These are phyloP conservation scores for Apiospora phragmitis DNA, from an alignment of 2,329 filamentous ascomycete genomes.

Conservation along the genomic window DNA sequence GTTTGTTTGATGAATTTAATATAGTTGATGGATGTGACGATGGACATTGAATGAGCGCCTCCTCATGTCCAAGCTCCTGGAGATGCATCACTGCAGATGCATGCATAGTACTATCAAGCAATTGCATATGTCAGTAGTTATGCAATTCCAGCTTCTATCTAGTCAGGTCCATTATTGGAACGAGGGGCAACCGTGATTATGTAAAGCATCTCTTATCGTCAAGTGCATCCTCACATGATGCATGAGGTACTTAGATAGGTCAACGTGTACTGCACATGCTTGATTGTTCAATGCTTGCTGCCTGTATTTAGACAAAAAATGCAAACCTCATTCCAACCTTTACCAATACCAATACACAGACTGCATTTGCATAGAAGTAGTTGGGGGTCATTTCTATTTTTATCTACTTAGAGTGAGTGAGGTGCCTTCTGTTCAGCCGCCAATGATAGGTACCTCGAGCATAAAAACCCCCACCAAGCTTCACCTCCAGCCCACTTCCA, in stretches of 20 bases:
- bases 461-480: conserved; percentile 4
- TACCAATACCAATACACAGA: neutral
- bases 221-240: neutral
- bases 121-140: neutral
- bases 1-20: neutral
- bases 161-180: neutral
- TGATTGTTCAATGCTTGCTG: neutral
- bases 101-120: neutral
- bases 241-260: neutral
- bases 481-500: conserved; percentile 2
- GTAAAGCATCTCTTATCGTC: neutral
- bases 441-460: neutral
- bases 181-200: neutral
- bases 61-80: neutral
- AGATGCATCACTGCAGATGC: neutral
- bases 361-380: neutral
- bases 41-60: neutral
- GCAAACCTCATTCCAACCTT: neutral
- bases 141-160: neutral
- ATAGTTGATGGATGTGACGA: neutral
- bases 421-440: neutral
- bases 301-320: neutral
- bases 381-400: neutral
- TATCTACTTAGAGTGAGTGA: no score
- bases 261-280: neutral